Percentiles rank a stretch among this genome's conserved stretches.
These are phyloP conservation scores for Penicillium aurantiogriseum DNA, from an alignment of 2,329 filamentous ascomycete genomes.

Conservation along the genomic window DNA sequence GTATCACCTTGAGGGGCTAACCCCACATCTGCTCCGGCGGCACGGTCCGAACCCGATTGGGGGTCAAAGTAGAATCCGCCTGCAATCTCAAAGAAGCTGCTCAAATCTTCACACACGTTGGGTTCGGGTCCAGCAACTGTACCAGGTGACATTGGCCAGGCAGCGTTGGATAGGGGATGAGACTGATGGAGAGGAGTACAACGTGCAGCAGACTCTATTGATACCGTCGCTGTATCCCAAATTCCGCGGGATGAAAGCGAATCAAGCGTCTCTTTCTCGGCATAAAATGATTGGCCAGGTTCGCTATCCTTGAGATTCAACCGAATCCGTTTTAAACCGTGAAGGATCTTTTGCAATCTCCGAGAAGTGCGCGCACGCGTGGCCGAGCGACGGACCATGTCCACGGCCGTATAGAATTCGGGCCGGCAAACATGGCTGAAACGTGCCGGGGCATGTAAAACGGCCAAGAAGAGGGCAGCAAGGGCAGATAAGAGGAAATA, in stretches of 20 bases:
- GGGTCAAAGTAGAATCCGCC: constrained; percentile 46
- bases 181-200: constrained; percentile 5
- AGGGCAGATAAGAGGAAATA: constrained; percentile 44
- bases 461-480: constrained; percentile 45
- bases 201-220: constrained; percentile 4
- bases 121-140: constrained; percentile 11
- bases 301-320: constrained; percentile 45
- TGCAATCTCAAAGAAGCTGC: constrained; percentile 60
- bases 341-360: constrained; percentile 59
- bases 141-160: constrained; percentile 22
- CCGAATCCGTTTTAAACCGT: constrained; percentile 57
- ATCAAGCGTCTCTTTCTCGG: no score
- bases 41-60: constrained; percentile 5
- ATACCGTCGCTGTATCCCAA: constrained; percentile 3
- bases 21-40: constrained; percentile 7
- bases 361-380: constrained; percentile 57
- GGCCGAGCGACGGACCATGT: constrained; percentile 58
- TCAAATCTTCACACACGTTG: constrained; percentile 51
- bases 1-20: constrained; percentile 7
- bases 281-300: neutral
- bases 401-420: constrained; percentile 56
- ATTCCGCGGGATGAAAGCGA: no score
- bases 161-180: constrained; percentile 4
- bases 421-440: constrained; percentile 41
- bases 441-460: constrained; percentile 45